phyloP scores from a whole-genome alignment of 2,329 filamentous ascomycete genomes.

The Hypoxylon sp. region DNA sequence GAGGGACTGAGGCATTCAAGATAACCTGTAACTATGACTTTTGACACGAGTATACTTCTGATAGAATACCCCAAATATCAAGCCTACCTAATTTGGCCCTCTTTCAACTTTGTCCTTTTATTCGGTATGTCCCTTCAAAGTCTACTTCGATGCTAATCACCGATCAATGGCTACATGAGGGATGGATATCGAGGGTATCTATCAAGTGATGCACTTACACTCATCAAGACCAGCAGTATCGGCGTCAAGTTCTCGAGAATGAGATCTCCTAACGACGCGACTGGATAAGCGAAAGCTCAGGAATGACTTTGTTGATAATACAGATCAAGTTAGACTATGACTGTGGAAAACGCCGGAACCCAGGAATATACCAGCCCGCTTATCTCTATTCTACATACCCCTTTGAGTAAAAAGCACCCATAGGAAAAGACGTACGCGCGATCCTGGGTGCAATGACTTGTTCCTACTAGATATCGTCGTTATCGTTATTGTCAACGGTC shows the following conservation, averaged over 20 bases:
- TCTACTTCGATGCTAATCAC: too few species aligned
- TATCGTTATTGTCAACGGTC: too few species aligned
- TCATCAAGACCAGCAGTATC: background rate
- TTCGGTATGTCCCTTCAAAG: too few species aligned
- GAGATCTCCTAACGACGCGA: background rate
- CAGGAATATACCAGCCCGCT: background rate
- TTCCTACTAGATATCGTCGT: too few species aligned
- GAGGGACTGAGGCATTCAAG: conserved; percentile 28
- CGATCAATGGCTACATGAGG: background rate
- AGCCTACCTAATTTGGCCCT: background rate
- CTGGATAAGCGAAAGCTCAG: background rate
- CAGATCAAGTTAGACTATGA: background rate
- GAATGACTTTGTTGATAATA: background rate
- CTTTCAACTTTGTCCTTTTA: background rate
- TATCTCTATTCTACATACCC: background rate
- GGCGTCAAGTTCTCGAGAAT: background rate
- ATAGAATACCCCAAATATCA: conserved; percentile 20
- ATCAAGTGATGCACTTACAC: background rate
- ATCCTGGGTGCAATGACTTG: too few species aligned
- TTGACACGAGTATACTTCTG: background rate
- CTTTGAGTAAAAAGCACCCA: background rate
- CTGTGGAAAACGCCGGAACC: background rate
- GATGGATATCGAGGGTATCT: background rate
- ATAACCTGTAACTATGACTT: conserved; percentile 13
- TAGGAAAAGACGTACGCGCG: background rate